Base-by-base conservation (phyloP, 805 yeast genomes). In the Candida silvatica region DNA sequence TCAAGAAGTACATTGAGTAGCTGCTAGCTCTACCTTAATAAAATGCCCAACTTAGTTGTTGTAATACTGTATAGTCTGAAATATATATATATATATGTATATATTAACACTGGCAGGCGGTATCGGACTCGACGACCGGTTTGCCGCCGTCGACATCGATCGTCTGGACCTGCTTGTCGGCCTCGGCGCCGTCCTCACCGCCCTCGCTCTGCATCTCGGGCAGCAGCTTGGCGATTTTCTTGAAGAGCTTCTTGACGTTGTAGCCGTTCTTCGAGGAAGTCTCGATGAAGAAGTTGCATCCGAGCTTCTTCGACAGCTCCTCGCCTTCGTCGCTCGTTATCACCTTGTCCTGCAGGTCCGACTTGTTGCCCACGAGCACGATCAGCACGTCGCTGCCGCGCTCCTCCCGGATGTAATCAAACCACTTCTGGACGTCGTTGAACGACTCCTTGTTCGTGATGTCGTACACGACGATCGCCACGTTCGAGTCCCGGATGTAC, bases 401-500 rank as follows among this genome's bases (percentile, higher is more conserved):
- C 62, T 90, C 98, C 42, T 85, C 79, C 52, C 82, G 81, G 5
- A 92, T 97, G 54, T 90, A 97, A 47, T 84, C 92, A 44, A 86
- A 78, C 98, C 98, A 92, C 56, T 84, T 83, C 46, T 75, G 76
- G 45, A 92, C 77, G 46, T 80, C 80, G 39, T 79, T 80, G 60
- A 90, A 90, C 15, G 94, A 77, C 50, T 83, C 83, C 54, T 73
- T 80, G 52, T 77, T 81, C 6, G 97, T 86, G 39, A 90, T 81
- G 56, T 92, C 98, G 61, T 90, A 90, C 17, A 94, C 95, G 19
- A 92, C 80, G 31, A 92, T 94, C 0, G 98, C 97, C n/a, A 92
- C 97, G 49, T 88, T 87, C 12, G 94, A 82, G 58, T 92, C 98
- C 47, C 98, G 71, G 40, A 92, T 92, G 54, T 92, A 92, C 8